Evolutionary conservation across 1,139 yeast species (phyloP).

Genomic region (Pichia sp.): DNA sequence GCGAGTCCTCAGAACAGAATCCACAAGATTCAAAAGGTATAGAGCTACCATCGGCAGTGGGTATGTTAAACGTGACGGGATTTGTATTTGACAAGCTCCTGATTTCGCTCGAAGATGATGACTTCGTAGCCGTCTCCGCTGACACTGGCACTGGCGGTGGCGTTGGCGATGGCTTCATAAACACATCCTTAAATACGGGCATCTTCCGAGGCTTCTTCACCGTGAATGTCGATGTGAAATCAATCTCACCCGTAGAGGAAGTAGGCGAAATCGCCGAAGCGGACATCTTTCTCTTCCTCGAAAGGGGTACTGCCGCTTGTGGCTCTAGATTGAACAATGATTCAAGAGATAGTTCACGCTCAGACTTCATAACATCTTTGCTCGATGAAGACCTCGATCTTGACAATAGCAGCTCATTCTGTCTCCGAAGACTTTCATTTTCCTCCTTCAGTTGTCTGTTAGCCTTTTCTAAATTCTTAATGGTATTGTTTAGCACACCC

Average conservation of each 20-base stretch:
- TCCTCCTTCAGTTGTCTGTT: slow-evolving; percentile 22
- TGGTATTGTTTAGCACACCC: slow-evolving; percentile 46
- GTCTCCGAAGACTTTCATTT: background rate
- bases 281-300: slow-evolving; percentile 27
- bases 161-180: too few relatives aligned
- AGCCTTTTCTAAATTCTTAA: slow-evolving; percentile 27
- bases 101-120: background rate
- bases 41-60: background rate
- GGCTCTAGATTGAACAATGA: slow-evolving; percentile 38
- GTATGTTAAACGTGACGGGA: too few relatives aligned
- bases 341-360: background rate
- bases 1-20: slow-evolving; percentile 86
- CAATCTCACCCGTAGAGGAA: slow-evolving; percentile 32
- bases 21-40: slow-evolving; percentile 76
- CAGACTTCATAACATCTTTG: background rate
- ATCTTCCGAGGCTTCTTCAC: slow-evolving; percentile 17
- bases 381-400: background rate
- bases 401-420: background rate
- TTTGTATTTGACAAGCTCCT: background rate
- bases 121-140: background rate
- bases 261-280: background rate
- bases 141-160: background rate
- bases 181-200: slow-evolving; percentile 16
- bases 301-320: slow-evolving; percentile 54
- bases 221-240: slow-evolving; percentile 46